Evolutionary conservation across 192 early-diverging fungal genomes (phyloP).

Genomic region (Coemansia umbellata): DNA sequence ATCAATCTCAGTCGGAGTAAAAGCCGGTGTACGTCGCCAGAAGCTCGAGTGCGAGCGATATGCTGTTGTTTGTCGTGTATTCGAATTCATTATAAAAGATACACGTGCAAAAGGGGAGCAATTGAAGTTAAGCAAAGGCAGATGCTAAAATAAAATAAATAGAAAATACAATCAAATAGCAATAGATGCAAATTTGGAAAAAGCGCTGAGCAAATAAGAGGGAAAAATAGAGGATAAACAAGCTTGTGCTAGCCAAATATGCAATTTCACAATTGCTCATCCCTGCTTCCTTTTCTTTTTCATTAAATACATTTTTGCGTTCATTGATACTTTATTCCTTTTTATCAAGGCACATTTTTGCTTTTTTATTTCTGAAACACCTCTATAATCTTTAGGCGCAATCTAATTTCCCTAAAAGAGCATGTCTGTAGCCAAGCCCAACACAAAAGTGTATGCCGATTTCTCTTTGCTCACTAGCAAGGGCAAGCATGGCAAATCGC

Average conservation of each 20-base stretch:
- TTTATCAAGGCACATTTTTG: neutral
- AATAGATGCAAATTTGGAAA: no score
- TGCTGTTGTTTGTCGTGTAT: constrained; percentile 4
- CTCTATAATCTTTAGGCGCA: neutral
- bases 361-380: neutral
- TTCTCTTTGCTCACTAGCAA: constrained; percentile 27
- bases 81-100: constrained; percentile 17
- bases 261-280: no score
- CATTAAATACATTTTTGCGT: no score
- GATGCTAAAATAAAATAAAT: no score
- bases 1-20: constrained; percentile 23
- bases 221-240: no score
- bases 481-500: constrained; percentile 4
- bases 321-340: neutral
- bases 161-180: no score
- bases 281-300: no score
- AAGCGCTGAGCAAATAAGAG: no score
- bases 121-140: no score
- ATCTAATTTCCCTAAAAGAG: neutral
- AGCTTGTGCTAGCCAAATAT: no score
- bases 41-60: constrained; percentile 15
- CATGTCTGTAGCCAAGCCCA: constrained; percentile 6
- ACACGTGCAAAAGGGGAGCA: no score
- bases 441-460: constrained; percentile 34
- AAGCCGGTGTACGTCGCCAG: constrained; percentile 37